Evolutionary conservation across 2,329 filamentous ascomycete species (phyloP).

Genomic region (Metarhizium sp.): DNA sequence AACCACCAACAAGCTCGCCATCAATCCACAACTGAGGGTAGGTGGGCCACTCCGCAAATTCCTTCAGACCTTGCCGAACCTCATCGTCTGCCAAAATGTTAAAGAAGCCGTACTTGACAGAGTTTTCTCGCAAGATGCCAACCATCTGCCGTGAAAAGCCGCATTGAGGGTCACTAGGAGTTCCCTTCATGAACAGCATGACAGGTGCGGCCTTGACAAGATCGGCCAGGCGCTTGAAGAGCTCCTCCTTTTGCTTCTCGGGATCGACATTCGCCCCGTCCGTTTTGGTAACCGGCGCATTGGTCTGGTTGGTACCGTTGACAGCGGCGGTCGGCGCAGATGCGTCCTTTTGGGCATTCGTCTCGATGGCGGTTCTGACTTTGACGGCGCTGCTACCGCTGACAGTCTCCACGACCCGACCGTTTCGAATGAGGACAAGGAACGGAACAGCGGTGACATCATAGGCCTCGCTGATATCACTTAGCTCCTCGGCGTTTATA

Average conservation of each 20-base stretch:
- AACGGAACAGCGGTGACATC: constrained; percentile 92
- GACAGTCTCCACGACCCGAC: constrained; percentile 71
- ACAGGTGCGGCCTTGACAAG: constrained; percentile 92
- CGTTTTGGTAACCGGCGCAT: constrained; percentile 31
- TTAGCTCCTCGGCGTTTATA: constrained; percentile 89
- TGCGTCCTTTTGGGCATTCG: constrained; percentile 50
- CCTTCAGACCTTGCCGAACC: constrained; percentile 90
- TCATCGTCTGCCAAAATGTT: constrained; percentile 98
- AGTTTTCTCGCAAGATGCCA: constrained; percentile 73
- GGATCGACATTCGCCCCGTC: constrained; percentile 32
- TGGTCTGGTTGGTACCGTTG: constrained; percentile 27
- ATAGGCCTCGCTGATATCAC: constrained; percentile 85
- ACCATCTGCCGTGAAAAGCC: constrained; percentile 92
- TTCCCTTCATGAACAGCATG: constrained; percentile 99
- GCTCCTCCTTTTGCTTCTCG: constrained; percentile 66
- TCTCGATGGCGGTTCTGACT: constrained; percentile 78
- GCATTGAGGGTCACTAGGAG: constrained; percentile 76
- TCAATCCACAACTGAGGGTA: constrained; percentile 91
- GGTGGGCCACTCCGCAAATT: constrained; percentile 97
- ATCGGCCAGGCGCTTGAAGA: constrained; percentile 70
- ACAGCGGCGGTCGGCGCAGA: constrained; percentile 23
- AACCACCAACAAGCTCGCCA: constrained; percentile 81
- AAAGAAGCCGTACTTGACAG: constrained; percentile 96
- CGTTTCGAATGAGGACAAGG: constrained; percentile 71
- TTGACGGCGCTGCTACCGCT: constrained; percentile 83